These are phyloP conservation scores for Chenopodium formosanum DNA, from an alignment of 148 eudicot species.

Conservation along the genomic window DNA sequence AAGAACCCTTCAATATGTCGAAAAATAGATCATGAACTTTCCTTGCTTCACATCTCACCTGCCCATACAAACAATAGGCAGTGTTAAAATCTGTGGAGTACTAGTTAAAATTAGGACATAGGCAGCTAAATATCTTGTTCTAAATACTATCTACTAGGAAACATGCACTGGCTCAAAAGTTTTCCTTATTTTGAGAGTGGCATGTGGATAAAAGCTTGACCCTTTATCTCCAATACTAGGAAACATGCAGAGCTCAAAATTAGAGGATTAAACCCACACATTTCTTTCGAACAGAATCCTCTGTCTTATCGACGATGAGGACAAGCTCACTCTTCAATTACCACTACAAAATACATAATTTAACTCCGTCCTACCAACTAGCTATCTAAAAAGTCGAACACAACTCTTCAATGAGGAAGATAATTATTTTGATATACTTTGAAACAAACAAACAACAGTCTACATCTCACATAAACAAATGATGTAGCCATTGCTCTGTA, in stretches of 20 bases:
- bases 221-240: too few relatives aligned
- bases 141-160: not conserved
- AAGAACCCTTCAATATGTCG: constrained; percentile 64
- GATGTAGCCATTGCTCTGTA: too few relatives aligned
- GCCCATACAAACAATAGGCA: constrained; percentile 20
- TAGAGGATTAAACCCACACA: too few relatives aligned
- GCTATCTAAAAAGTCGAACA: not conserved
- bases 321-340: not conserved
- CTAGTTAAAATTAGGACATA: not conserved
- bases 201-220: not conserved
- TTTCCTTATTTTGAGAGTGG: not conserved
- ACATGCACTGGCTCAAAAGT: not conserved
- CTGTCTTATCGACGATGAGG: not conserved
- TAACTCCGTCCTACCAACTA: not conserved
- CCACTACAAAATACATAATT: not conserved
- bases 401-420: not conserved
- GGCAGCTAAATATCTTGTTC: not conserved
- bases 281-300: too few relatives aligned
- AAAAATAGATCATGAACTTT: constrained; percentile 90
- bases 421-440: not conserved
- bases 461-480: not conserved
- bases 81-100: not conserved
- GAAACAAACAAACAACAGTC: not conserved
- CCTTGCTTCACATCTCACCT: constrained; percentile 92
- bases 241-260: too few relatives aligned